phyloP scores from a whole-genome alignment of 164 flowering plant genomes.

The Kalanchoe fedtschenkoi region DNA sequence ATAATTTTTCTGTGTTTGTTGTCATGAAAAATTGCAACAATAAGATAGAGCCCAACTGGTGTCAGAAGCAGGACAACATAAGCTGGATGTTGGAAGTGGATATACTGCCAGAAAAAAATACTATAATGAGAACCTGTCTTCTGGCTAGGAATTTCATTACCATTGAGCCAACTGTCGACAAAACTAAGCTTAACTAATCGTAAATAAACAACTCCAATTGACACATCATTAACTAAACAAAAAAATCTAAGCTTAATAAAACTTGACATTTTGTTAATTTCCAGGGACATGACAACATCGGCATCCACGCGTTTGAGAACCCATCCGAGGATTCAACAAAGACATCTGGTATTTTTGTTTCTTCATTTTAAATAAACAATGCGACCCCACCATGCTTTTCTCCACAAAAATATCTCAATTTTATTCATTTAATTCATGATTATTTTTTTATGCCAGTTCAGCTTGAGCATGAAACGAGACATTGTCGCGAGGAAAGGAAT shows the following conservation, averaged over 20 bases:
- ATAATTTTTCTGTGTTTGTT: too few species aligned
- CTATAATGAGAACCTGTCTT: too few species aligned
- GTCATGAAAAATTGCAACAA: too few species aligned
- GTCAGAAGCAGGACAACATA: too few species aligned
- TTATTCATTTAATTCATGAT: not conserved
- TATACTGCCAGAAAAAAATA: too few species aligned
- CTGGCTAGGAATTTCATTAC: too few species aligned
- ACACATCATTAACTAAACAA: not conserved
- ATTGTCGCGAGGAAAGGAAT: not conserved
- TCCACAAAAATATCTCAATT: slow-evolving; percentile 2
- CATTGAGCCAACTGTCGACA: slow-evolving; percentile 2
- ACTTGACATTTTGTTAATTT: not conserved
- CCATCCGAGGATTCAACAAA: too few species aligned
- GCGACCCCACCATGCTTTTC: too few species aligned
- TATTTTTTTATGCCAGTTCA: not conserved
- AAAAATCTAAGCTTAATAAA: not conserved
- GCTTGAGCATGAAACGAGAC: not conserved
- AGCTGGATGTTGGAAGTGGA: too few species aligned
- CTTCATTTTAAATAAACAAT: too few species aligned
- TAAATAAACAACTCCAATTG: not conserved
- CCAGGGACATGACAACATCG: not conserved
- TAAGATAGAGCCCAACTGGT: too few species aligned
- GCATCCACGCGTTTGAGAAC: not conserved
- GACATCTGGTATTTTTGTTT: too few species aligned
- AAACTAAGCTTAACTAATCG: not conserved